These are phyloP conservation scores for Aegilops speltoides DNA, from an alignment of 176 grass and related monocot genomes.

Conservation along the genomic window DNA sequence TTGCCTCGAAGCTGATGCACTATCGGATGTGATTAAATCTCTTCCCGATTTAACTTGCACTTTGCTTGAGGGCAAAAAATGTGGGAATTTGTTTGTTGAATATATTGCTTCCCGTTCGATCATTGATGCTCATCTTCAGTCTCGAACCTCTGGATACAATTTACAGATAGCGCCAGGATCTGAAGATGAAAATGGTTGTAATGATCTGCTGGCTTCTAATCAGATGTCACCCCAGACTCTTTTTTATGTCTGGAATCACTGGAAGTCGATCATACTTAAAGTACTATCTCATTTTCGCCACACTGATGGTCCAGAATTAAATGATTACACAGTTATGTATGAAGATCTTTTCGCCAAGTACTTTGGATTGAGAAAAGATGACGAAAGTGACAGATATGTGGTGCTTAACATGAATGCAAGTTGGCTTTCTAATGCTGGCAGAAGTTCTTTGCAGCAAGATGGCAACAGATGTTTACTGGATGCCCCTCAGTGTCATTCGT, in stretches of 20 bases:
- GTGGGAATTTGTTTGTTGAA: slow-evolving; percentile 33
- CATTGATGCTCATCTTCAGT: slow-evolving; percentile 61
- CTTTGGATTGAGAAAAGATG: slow-evolving; percentile 58
- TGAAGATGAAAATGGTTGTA: slow-evolving; percentile 17
- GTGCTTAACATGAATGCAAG: slow-evolving; percentile 51
- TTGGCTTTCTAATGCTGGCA: slow-evolving; percentile 42
- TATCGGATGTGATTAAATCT: slow-evolving; percentile 44
- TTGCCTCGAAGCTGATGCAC: slow-evolving; percentile 45
- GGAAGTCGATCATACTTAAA: slow-evolving; percentile 36
- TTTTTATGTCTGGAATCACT: slow-evolving; percentile 49
- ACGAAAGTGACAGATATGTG: neutral
- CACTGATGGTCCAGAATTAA: neutral
- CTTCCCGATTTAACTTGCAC: slow-evolving; percentile 24
- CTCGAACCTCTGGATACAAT: slow-evolving; percentile 24
- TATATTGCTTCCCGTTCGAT: slow-evolving; percentile 46
- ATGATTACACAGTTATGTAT: slow-evolving; percentile 17
- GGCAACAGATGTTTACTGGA: slow-evolving; percentile 23
- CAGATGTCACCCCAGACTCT: slow-evolving; percentile 46
- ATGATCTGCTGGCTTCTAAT: slow-evolving; percentile 39
- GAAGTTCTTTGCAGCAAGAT: slow-evolving; percentile 27
- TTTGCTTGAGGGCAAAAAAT: slow-evolving; percentile 45
- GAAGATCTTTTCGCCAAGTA: slow-evolving; percentile 57
- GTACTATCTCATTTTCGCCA: slow-evolving; percentile 26
- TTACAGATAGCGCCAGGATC: slow-evolving; percentile 22
- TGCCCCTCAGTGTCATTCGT: slow-evolving; percentile 29